These are phyloP conservation scores for Picochlorum sp. DNA, from an alignment of 139 green algal genomes.

Conservation along the genomic window DNA sequence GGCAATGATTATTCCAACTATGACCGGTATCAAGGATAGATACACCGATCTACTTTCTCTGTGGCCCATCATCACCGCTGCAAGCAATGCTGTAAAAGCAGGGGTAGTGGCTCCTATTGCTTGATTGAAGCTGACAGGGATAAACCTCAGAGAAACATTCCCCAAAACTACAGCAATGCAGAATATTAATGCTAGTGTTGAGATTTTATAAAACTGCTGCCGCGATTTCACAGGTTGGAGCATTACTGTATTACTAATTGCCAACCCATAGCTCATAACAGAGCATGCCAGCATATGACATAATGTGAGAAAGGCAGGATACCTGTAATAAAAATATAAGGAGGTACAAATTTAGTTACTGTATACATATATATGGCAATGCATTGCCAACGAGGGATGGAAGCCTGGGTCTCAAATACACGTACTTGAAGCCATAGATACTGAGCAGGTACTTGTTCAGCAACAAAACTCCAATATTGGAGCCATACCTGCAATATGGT, in stretches of 20 bases:
- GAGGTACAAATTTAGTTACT: background rate
- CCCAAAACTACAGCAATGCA: constrained; percentile 78
- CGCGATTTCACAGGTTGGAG: constrained; percentile 49
- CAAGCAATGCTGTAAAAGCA: constrained; percentile 85
- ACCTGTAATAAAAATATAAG: constrained; percentile 15
- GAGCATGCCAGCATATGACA: constrained; percentile 86
- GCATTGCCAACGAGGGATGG: background rate
- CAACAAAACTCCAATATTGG: constrained; percentile 88
- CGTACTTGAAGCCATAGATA: constrained; percentile 55
- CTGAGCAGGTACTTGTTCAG: constrained; percentile 91
- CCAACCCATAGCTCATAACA: constrained; percentile 40
- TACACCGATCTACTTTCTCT: constrained; percentile 62
- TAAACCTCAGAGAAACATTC: constrained; percentile 76
- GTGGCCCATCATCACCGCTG: constrained; percentile 38
- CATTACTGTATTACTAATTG: constrained; percentile 32
- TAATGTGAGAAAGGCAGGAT: constrained; percentile 84
- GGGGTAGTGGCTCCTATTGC: constrained; percentile 88
- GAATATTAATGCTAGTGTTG: constrained; percentile 70
- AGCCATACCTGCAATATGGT: constrained; percentile 68
- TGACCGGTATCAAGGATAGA: constrained; percentile 74
- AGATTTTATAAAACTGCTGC: constrained; percentile 65
- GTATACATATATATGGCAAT: background rate
- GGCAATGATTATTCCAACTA: constrained; percentile 80
- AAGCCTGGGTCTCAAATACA: no score
- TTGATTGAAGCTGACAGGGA: constrained; percentile 92